Evolutionary conservation across 257 asterid genomes (phyloP), one percentile per base, ranked within the genome.

Genomic region (Gynochthodes officinalis): DNA sequence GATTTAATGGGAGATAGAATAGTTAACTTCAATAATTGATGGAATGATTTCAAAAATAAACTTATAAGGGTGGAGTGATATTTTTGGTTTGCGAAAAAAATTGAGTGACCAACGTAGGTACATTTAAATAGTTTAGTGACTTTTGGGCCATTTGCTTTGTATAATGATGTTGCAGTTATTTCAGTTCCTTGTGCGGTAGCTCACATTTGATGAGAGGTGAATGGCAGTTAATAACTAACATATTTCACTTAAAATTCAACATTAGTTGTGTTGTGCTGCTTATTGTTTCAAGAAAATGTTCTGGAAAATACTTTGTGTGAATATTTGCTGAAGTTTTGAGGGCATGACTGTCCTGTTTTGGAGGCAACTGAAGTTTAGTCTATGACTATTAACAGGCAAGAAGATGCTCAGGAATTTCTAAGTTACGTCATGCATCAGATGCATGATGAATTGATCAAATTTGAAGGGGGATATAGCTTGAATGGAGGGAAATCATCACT

Each of bases 331-430:
- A 27, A 35, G 9, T 4, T 2, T 71, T 19, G 27, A 28, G 30
- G 40, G 30, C 61, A 9, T 16, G 5, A 55, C 32, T 52, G 25
- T 10, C 32, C 33, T 25, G 52, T 53, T 66, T n/a, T 52, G 23
- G 66, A 73, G 54, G 71, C n/a, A 16, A 19, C 65, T 73, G n/a
- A 73, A 25, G 23, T n/a, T 64, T n/a, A 50, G 12, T 13, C 57
- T 48, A 23, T 52, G 11, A 23, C 27, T 14, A 42, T 74, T 71
- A 67, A 53, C 88, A 94, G 98, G 84, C 98, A 94, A 85, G 98
- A 94, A 85, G 97, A 94, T 77, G 96, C 98, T 30, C 98, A 93
- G 78, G 98, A 91, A 76, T 94, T 91, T 76, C 82, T 94, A 27
- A 84, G 95, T 82, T 94, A 87, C 82, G 74, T 89, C 73, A 81